phyloP scores from a whole-genome alignment of 73 alveolate species.

The Paramecium pentaurelia region DNA sequence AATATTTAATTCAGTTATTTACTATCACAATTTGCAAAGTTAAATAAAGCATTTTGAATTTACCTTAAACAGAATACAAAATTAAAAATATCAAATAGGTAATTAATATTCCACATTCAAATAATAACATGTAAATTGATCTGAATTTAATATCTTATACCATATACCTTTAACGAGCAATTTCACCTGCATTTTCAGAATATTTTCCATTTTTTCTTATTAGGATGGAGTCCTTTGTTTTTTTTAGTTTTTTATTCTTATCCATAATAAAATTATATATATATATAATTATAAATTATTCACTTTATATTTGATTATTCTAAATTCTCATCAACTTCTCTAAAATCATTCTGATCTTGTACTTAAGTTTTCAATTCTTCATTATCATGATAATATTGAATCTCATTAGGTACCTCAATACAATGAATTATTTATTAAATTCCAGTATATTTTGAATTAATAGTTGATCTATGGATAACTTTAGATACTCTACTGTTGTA shows the following conservation, averaged over 20 bases:
- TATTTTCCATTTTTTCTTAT: not conserved
- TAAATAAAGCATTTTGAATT: not conserved
- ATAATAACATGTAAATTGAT: not conserved
- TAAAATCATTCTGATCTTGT: not conserved
- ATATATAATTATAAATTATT: not conserved
- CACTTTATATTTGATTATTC: not conserved
- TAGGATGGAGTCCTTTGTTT: not conserved
- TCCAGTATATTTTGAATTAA: not conserved
- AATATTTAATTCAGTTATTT: not conserved
- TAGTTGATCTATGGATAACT: not conserved
- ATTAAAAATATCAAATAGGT: not conserved
- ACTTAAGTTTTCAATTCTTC: not conserved
- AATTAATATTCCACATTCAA: not conserved
- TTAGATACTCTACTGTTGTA: not conserved
- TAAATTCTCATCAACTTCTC: not conserved
- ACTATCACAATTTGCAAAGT: not conserved
- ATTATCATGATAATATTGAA: not conserved
- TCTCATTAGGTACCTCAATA: not conserved
- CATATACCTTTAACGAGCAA: not conserved
- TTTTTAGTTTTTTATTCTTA: not conserved
- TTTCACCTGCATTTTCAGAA: not conserved
- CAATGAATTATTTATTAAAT: not conserved
- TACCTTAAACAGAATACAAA: not conserved
- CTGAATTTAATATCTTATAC: not conserved
- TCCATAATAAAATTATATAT: not conserved